phyloP scores from a whole-genome alignment of 192 early-diverging fungal genomes.

The Linnemannia exigua region DNA sequence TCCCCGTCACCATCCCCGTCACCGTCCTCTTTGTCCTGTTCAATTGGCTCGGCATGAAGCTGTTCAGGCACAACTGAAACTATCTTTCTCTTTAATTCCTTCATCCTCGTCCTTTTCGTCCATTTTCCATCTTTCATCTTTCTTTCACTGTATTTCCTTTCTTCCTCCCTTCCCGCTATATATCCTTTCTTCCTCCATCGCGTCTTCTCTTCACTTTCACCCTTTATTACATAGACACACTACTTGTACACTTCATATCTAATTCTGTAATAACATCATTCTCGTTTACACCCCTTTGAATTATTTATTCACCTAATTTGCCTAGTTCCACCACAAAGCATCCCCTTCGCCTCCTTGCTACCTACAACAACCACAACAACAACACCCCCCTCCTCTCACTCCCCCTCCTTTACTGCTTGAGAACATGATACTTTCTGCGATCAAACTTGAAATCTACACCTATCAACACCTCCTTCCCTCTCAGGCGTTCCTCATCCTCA shows the following conservation, averaged over 20 bases:
- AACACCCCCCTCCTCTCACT: too few species aligned
- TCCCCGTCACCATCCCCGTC: conserved; percentile 85
- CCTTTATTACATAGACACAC: background rate
- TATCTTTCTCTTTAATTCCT: background rate
- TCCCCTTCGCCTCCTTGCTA: too few species aligned
- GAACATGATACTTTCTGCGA: background rate
- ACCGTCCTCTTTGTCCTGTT: conserved; percentile 83
- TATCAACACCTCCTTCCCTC: background rate
- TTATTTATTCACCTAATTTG: background rate
- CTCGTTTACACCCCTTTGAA: background rate
- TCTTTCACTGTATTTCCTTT: background rate
- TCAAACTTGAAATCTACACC: background rate
- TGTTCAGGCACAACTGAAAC: conserved; percentile 86
- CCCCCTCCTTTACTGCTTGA: background rate
- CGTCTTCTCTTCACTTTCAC: background rate
- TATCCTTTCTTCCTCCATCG: background rate
- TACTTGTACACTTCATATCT: background rate
- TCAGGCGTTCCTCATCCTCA: background rate
- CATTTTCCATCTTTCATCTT: too few species aligned
- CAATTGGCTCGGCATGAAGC: conserved; percentile 98
- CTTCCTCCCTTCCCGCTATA: too few species aligned
- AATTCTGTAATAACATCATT: background rate
- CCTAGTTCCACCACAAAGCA: too few species aligned
- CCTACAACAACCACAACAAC: too few species aligned
- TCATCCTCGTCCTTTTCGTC: background rate